Evolutionary conservation across 176 grass and related monocot genomes (phyloP), one percentile per base, ranked within the genome.

Genomic region (Ampelocalamus luodianensis): DNA sequence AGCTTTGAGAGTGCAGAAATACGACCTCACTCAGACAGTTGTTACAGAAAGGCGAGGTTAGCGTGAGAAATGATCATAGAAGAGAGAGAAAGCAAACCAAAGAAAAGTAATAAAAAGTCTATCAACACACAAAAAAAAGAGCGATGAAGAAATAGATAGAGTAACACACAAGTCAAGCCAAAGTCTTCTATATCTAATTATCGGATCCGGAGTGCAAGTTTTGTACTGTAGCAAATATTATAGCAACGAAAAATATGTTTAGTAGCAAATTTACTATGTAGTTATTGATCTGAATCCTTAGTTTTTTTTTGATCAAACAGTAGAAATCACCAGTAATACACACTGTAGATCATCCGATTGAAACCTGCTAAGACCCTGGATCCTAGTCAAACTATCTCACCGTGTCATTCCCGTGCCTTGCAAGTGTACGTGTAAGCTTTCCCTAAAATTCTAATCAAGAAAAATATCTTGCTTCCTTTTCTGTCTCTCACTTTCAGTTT

Each of bases 161-260:
- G 78, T 86, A 86, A 76, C 83, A 77, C 72, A 42, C 65, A 86
- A 64, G 78, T 65, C 36, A 86, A 50, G 76, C 65, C 29, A 49
- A 68, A 77, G 78, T 86, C 71, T 77, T 71, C 78, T 63, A 24
- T 23, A 5, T 36, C 17, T 10, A 8, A 17, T 4, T 22, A n/a
- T 56, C 32, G 32, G 2, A 34, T 34, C 3, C 32, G 2, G 2
- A 34, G 29, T n/a, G n/a, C n/a, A n/a, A n/a, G n/a, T n/a, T n/a
- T n/a, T 1, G 3, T 3, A 34, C 32, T 34, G 32, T 34, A 34
- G 32, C 3, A 34, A 34, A 34, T 34, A 34, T 3, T 34, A 3
- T 34, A 34, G 2, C 32, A 34, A 34, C 2, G 3, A 34, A 34
- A 34, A 34, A 34, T 34, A 34, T 34, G 2, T 34, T 34, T 34